Evolutionary conservation across 202 grass and related monocot species (phyloP), one percentile per base, ranked within the genome.

Genomic region (Digitaria exilis): DNA sequence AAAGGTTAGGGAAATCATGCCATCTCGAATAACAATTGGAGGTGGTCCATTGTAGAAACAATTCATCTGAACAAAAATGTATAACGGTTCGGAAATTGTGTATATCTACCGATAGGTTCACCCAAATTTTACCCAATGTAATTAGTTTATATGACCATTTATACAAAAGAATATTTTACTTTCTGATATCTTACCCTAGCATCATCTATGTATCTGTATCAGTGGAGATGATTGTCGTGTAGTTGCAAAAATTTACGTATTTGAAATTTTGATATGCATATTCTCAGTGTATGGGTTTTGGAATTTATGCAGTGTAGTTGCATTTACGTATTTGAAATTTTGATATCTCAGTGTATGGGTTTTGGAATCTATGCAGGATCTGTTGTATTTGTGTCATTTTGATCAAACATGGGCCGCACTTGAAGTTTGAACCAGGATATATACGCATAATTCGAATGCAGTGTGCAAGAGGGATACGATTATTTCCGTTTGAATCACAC

Each of bases 41-140:
- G 88, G 82, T 84, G 88, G 76, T 76, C 56, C 71, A 84, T 64
- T 90, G 80, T 84, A 87, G 84, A 65, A 84, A 62, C n/a, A 80
- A 35, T 87, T 71, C 54, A 57, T 55, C 73, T 52, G 31, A 86
- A 71, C 68, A 74, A 74, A 74, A 42, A 65, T 90, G 70, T 76
- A 80, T 71, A 84, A 55, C 63, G 32, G 71, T 83, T 71, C 30
- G 9, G 26, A 21, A 90, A 90, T 44, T 80, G 84, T 90, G 80
- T 84, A 87, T 84, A 90, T 80, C 69, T 76, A 43, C 78, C 18
- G 4, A 70, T 84, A 87, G 84, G 54, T 70, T 80, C 57, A 79
- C 46, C 46, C 30, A 71, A 75, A 69, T 56, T 83, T 79, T 83
- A 71, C 79, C 37, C 75, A 69, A 46, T 75, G 88, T 90, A 80